Percentiles rank a stretch among this genome's conserved stretches.
These are phyloP conservation scores for Corymbia maculata DNA, from an alignment of 345 rosid species.

Conservation along the genomic window DNA sequence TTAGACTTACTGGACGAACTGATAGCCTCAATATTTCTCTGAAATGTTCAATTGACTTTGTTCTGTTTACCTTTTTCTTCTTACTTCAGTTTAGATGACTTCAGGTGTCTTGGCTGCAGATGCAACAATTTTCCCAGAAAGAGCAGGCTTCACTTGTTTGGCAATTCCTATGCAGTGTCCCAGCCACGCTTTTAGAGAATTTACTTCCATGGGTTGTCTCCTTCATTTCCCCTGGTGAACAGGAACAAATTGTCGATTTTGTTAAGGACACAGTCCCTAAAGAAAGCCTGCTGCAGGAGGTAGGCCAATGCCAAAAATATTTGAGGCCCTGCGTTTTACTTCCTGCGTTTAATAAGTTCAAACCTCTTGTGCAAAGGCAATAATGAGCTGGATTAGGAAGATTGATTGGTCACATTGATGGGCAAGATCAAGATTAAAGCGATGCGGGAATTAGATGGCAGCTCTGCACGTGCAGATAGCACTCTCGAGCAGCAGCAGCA, in stretches of 20 bases:
- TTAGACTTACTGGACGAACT: background rate
- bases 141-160: slow-evolving; percentile 58
- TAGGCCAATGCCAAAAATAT: slow-evolving; percentile 12
- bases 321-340: slow-evolving; percentile 4
- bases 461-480: slow-evolving; percentile 6
- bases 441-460: background rate
- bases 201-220: slow-evolving; percentile 60
- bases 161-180: slow-evolving; percentile 64
- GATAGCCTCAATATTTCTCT: background rate
- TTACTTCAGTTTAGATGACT: background rate
- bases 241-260: slow-evolving; percentile 21
- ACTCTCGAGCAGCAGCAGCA: background rate
- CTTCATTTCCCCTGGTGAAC: slow-evolving; percentile 32
- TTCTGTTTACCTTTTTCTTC: background rate
- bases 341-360: background rate
- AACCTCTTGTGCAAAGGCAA: slow-evolving; percentile 28
- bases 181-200: slow-evolving; percentile 46
- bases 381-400: slow-evolving; percentile 38
- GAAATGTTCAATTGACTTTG: background rate
- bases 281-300: slow-evolving; percentile 49
- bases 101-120: slow-evolving; percentile 61
- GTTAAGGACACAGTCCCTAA: slow-evolving; percentile 33
- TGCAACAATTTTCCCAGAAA: slow-evolving; percentile 37
- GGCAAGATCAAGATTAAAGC: background rate
- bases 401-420: slow-evolving; percentile 10